Percentiles rank a stretch among this genome's conserved stretches.
phyloP scores from a whole-genome alignment of 176 grass and related monocot species.

The Saccharum spontaneum region DNA sequence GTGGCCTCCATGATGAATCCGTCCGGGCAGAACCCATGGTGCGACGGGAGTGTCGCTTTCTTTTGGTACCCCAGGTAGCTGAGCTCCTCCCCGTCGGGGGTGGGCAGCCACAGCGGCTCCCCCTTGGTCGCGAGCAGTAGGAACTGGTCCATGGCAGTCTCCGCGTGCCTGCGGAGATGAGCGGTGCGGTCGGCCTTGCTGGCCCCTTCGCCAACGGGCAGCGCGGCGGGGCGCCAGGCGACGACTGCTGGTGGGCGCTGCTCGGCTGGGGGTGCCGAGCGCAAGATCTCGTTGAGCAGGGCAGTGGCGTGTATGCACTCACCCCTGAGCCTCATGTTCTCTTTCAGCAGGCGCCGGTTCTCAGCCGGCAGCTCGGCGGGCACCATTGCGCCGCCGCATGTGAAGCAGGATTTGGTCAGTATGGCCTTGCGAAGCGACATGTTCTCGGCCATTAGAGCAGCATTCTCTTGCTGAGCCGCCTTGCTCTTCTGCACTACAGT shows the following conservation, averaged over 20 bases:
- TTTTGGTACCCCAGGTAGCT: neutral
- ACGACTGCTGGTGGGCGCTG: neutral
- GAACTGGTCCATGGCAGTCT: neutral
- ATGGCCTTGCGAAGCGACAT: neutral
- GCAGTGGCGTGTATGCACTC: neutral
- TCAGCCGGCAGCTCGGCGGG: neutral
- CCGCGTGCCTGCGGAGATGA: neutral
- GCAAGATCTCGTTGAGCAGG: neutral
- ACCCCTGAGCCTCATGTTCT: constrained; percentile 6
- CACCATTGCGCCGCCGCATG: neutral
- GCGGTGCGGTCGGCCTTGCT: neutral
- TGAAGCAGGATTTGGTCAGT: neutral
- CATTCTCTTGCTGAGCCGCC: neutral
- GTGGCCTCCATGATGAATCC: neutral
- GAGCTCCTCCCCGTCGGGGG: neutral
- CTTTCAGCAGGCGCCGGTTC: neutral
- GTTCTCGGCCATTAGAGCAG: neutral
- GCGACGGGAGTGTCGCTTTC: neutral
- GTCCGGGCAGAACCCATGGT: neutral
- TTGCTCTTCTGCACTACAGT: neutral
- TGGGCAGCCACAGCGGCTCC: neutral
- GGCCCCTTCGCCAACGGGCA: fast-evolving
- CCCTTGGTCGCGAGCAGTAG: neutral
- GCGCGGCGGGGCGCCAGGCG: too few relatives aligned
- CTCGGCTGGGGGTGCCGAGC: neutral